Base-by-base conservation (phyloP, 306 rosid genomes). In the Ammopiptanthus mongolicus region DNA sequence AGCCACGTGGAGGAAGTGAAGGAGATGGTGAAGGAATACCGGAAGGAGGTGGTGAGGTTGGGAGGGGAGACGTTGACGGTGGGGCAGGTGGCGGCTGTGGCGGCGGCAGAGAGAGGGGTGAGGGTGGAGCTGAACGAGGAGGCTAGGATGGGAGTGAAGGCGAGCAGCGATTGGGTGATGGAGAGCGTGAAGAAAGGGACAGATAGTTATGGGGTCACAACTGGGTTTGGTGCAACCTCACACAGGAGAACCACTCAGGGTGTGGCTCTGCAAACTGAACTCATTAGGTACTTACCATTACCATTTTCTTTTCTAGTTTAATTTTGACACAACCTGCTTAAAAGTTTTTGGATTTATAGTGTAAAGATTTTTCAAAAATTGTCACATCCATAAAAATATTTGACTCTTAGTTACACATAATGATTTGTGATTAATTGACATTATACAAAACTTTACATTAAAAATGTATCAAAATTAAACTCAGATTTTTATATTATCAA, bases 131-230 rank as follows among this genome's bases (percentile, higher is more conserved):
- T 86, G 12, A 50, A 81, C 0, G 88, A 88, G 73, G 75, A 74
- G 3, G 52, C 85, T 3, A 75, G 88, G 65, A 83, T 79, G 5
- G 77, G 85, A 4, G 92, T 88, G 21, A 75, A 88, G 74, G 92
- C 88, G 39, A 88, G 92, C 41, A 88, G 93, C 33, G 88, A 86
- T 10, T 88, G 93, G 93, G 93, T 88, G 37, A 84, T 86, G 85
- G 88, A 88, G 4, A 86, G 87, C 48, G 65, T 86, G 86, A 75
- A 33, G 22, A 88, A 77, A 42, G 90, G 93, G 1, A 84, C 84
- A 0, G 93, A 88, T 52, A 86, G 90, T 50, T 88, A 88, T 13
- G 93, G 90, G 13, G 86, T 88, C 47, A 88, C 93, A 52, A 88
- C 90, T 33, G 90, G 93, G 0, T 84, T 88, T 58, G 93, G 93